Conservation (phyloP, 306 rosid species). For the Cicer yamashitae region DNA sequence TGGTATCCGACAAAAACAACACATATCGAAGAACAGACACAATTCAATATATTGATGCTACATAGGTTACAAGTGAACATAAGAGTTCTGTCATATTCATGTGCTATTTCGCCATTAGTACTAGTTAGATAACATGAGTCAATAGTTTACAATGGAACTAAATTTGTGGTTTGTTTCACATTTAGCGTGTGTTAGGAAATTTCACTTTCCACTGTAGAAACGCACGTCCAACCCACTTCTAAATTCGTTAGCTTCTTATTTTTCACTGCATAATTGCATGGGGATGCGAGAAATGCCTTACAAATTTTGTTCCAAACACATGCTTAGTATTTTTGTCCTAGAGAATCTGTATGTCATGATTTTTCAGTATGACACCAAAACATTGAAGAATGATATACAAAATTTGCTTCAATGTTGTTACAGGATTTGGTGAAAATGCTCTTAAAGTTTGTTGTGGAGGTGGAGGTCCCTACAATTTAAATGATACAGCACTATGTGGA, state of each 20-base stretch:
- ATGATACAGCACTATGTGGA: constrained; percentile 44
- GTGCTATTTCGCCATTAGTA: background rate
- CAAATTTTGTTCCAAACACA: too few species aligned
- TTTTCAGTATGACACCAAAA: background rate
- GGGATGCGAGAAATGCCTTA: too few species aligned
- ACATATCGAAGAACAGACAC: too few species aligned
- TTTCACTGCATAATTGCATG: too few species aligned
- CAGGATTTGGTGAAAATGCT: constrained; percentile 51
- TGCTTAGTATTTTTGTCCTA: background rate
- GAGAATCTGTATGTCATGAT: background rate
- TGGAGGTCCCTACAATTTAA: constrained; percentile 52
- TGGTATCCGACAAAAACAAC: too few species aligned
- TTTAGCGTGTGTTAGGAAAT: background rate
- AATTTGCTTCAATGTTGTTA: background rate
- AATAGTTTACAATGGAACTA: constrained; percentile 9
- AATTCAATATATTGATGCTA: too few species aligned
- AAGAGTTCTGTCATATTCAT: constrained; percentile 4
- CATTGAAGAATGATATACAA: constrained; percentile 2
- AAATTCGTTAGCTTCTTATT: too few species aligned
- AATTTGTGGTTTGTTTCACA: background rate
- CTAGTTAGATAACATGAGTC: constrained; percentile 1
- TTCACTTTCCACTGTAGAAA: too few species aligned
- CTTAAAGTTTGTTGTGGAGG: constrained; percentile 57
- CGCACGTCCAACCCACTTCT: too few species aligned
- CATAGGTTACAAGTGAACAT: background rate